phyloP scores from a whole-genome alignment of 179 eudicot species.

The Carnegiea gigantea region DNA sequence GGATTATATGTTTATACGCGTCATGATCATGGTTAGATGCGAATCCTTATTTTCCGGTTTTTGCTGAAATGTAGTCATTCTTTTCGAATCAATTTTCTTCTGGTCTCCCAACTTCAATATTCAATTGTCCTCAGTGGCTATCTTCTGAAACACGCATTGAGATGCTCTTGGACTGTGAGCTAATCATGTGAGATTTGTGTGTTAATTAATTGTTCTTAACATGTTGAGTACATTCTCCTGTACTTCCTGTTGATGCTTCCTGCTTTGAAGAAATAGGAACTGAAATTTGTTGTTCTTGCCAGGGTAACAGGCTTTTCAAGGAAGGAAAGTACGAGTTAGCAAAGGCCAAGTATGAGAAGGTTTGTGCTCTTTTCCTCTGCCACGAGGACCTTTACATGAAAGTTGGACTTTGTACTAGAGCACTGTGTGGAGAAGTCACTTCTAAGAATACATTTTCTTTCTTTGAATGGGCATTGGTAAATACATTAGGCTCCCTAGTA shows the following conservation, averaged over 20 bases:
- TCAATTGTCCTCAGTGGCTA: not conserved
- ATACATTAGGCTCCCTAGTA: not conserved
- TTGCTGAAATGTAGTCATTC: not conserved
- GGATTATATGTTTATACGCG: not conserved
- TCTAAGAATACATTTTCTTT: not conserved
- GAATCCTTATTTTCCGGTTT: not conserved
- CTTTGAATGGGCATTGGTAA: not conserved
- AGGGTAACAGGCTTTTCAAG: conserved; percentile 99
- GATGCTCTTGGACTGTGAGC: not conserved
- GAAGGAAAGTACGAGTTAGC: conserved; percentile 95
- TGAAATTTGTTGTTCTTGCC: conserved; percentile 31
- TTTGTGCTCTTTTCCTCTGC: conserved; percentile 26
- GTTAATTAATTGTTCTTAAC: not conserved
- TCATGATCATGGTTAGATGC: not conserved
- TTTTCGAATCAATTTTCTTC: not conserved
- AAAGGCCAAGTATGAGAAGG: conserved; percentile 98
- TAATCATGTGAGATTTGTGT: not conserved
- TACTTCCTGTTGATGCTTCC: not conserved
- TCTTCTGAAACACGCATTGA: too few relatives aligned
- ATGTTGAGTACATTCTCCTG: conserved; percentile 10
- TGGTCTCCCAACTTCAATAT: not conserved
- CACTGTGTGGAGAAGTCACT: not conserved
- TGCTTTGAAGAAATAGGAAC: conserved; percentile 9
- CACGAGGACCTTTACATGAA: not conserved
- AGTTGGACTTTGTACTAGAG: not conserved